Percentiles rank a stretch among this genome's conserved stretches.
These are phyloP conservation scores for Arthonia radiata DNA, from an alignment of 495 filamentous ascomycete genomes.

Conservation along the genomic window DNA sequence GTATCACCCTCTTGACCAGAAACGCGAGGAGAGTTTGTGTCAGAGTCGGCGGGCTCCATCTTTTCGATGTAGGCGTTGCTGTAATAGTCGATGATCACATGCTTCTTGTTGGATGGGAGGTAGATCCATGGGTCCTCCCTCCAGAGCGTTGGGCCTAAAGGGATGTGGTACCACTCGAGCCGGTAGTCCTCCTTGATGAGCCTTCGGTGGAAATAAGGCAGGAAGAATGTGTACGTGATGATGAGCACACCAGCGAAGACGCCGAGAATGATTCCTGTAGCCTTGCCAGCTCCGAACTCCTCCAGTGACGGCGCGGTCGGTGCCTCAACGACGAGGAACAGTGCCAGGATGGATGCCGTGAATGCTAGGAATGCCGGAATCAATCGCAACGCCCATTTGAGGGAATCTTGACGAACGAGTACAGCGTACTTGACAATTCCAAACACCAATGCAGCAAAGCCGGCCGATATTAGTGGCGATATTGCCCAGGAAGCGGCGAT, in stretches of 20 bases:
- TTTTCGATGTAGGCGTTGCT: constrained; percentile 21
- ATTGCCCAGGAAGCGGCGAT: constrained; percentile 30
- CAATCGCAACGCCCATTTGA: constrained; percentile 29
- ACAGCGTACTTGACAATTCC: constrained; percentile 36
- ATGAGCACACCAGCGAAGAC: constrained; percentile 27
- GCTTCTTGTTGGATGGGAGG: constrained; percentile 12
- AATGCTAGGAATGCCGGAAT: constrained; percentile 37
- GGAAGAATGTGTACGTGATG: constrained; percentile 29
- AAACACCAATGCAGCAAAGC: constrained; percentile 38
- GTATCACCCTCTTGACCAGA: too few relatives aligned
- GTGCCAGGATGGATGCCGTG: constrained; percentile 31
- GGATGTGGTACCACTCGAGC: constrained; percentile 30
- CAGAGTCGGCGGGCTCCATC: constrained; percentile 16
- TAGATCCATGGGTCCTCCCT: constrained; percentile 20
- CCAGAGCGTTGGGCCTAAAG: constrained; percentile 28
- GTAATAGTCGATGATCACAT: constrained; percentile 30
- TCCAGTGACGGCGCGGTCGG: constrained; percentile 19
- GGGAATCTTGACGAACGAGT: constrained; percentile 29
- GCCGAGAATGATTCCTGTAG: constrained; percentile 30
- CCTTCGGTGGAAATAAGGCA: constrained; percentile 36
- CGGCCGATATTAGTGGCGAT: constrained; percentile 29
- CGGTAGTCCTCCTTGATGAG: constrained; percentile 29
- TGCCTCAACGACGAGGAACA: constrained; percentile 20
- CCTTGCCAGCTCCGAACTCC: constrained; percentile 23
- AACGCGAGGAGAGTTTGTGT: too few relatives aligned